Base-by-base conservation (phyloP, 2,329 filamentous ascomycete genomes). In the Claviceps quebecensis region DNA sequence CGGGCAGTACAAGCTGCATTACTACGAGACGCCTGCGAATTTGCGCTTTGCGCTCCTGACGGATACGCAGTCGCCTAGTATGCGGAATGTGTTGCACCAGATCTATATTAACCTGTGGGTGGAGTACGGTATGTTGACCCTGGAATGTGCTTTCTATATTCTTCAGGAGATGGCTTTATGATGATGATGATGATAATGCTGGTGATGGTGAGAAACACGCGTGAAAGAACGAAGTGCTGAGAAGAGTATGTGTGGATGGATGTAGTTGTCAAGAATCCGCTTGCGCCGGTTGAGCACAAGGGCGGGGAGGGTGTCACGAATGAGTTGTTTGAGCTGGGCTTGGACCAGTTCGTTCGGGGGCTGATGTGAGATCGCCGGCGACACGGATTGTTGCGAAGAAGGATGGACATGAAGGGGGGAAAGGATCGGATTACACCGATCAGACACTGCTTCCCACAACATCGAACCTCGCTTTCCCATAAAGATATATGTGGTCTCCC, bases 31-130 rank as follows among this genome's bases (percentile, higher is more conserved):
- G 13, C 89, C 90, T 1, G 93, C 89, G 49, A 94, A 87, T 66
- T 83, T 95, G 68, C 94, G 95, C 64, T 94, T 97, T 64, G 89
- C 96, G 64, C 87, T 98, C 83, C 76, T 97, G 63, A 97, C 93
- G 23, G 93, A 97, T 69, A 87, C 86, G 39, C 85, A 81, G 58
- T 86, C 87, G 53, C 79, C 86, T 58, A 96, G 89, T 68, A 91
- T 98, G 81, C 81, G 90, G 45, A 88, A 94, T 60, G 91, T 95
- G 22, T 71, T 98, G 62, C 90, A 98, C 66, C 93, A 98, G 75
- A 96, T 98, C 56, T 98, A 96, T 68, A 94, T 96, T 53, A 97
- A 95, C 66, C 78, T 97, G 23, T 98, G 93, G 72, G 91, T 98
- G 17, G 93, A 98, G 72, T 98, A 93, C 62, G 84, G 86, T 88